phyloP scores from a whole-genome alignment of 1,284 basidiomycete species.

The Ceratobasidium sp. region DNA sequence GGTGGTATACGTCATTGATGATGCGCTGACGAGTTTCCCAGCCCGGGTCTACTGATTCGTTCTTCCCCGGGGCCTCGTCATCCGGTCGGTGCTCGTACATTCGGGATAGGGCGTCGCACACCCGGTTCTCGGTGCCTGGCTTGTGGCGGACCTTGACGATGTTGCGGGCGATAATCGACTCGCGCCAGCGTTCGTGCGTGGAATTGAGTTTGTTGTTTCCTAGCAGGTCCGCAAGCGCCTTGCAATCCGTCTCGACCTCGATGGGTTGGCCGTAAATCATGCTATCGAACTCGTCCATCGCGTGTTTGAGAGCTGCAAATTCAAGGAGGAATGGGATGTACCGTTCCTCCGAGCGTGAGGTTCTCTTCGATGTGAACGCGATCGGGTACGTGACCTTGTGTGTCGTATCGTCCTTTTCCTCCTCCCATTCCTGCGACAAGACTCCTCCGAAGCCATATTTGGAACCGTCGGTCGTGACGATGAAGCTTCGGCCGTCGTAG shows the following conservation, averaged over 20 bases:
- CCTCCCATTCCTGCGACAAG: constrained; percentile 36
- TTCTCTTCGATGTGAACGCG: constrained; percentile 49
- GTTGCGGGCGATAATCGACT: constrained; percentile 36
- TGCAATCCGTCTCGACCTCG: constrained; percentile 51
- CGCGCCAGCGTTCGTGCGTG: constrained; percentile 43
- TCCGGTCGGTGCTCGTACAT: constrained; percentile 56
- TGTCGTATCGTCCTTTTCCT: no score
- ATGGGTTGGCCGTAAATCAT: constrained; percentile 48
- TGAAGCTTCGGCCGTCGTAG: constrained; percentile 57
- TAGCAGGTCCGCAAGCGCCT: constrained; percentile 49
- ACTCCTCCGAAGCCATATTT: constrained; percentile 57
- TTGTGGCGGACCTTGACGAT: constrained; percentile 46
- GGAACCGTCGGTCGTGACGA: constrained; percentile 58
- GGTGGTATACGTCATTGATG: constrained; percentile 14
- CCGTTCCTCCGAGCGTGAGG: constrained; percentile 48
- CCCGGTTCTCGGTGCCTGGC: constrained; percentile 46
- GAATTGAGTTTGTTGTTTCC: constrained; percentile 43
- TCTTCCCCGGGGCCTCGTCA: constrained; percentile 53
- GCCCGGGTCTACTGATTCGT: constrained; percentile 22
- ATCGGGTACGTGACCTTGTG: constrained; percentile 48
- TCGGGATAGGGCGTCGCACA: constrained; percentile 54
- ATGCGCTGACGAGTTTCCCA: constrained; percentile 34
- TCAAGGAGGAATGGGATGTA: constrained; percentile 51
- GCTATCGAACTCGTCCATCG: constrained; percentile 48
- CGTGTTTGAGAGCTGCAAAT: constrained; percentile 51